Evolutionary conservation across 2,329 filamentous ascomycete species (phyloP), one percentile per base, ranked within the genome.

Genomic region (Alternaria incomplexa): DNA sequence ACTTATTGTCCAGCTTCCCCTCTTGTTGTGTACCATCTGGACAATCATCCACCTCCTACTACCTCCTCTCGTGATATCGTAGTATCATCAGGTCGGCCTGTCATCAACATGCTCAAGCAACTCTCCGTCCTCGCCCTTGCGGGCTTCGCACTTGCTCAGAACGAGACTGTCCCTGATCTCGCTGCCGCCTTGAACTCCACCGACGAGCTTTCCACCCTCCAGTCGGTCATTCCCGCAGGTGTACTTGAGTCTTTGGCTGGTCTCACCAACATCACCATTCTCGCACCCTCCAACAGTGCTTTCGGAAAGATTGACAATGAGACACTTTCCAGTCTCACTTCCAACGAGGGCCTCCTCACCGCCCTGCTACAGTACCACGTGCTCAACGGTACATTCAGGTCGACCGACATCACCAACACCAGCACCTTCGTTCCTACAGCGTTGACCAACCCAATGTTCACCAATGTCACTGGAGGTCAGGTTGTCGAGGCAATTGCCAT

Each of bases 401-500:
- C 82, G 1, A 69, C 67, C 6, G 72, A 78, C 5, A 77, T 83
- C 58, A 79, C 74, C 6, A 77, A 79, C 28, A 79, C 73, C 46
- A 81, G 82, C 40, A 69, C 73, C 10, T 87, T 87, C 69, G 70
- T 83, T 2, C 82, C 82, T 13, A 85, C 84, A 3, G 73, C 85
- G 8, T 78, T 90, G 57, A 85, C 79, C 17, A 83, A 87, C 65
- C 54, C 79, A 22, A 78, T 81, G 0, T 90, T 85, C 73, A 81
- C 85, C 66, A 89, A 88, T 60, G 83, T 90, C 11, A 87, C 86
- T 4, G 86, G 84, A 32, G 88, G 87, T 2, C 89, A 90, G 73
- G 81, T 85, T 10, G 83, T 90, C 5, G 80, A 87, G 63, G 81
- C 81, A 5, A 68, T 80, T n/a, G 63, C 71, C 3, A 58, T 76